Evolutionary conservation across 441 rosid genomes (phyloP).

Genomic region (Syzygium syzygioides): DNA sequence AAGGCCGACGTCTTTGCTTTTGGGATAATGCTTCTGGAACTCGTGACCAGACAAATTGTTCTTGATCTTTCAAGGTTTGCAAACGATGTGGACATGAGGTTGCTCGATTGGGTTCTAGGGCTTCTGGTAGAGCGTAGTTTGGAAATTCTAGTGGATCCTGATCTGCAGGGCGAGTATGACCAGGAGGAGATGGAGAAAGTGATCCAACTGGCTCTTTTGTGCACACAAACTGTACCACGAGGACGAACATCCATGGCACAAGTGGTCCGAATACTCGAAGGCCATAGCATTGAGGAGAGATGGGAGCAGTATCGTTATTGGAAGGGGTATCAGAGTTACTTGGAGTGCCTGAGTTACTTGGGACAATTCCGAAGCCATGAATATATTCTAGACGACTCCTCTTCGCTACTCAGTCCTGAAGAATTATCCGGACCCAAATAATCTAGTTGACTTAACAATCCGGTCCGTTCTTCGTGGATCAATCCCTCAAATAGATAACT

Average conservation of each 20-base stretch:
- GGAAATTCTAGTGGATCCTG: slow-evolving; percentile 13
- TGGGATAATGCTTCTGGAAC: slow-evolving; percentile 64
- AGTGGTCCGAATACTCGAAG: slow-evolving; percentile 22
- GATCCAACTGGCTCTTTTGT: slow-evolving; percentile 17
- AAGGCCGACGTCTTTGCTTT: slow-evolving; percentile 70
- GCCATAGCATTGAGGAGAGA: slow-evolving; percentile 11
- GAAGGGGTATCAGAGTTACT: neutral
- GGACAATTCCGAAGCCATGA: neutral
- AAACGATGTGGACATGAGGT: slow-evolving; percentile 48
- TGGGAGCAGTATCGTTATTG: slow-evolving; percentile 14
- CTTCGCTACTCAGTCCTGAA: neutral
- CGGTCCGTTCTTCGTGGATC: neutral
- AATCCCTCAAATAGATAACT: neutral
- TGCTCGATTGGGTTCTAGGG: slow-evolving; percentile 43
- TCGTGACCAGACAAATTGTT: slow-evolving; percentile 64
- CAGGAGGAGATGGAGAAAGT: slow-evolving; percentile 14
- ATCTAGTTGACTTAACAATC: neutral
- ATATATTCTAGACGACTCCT: neutral
- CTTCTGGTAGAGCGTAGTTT: slow-evolving; percentile 1
- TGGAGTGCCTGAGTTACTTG: neutral
- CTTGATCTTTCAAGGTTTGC: slow-evolving; percentile 56
- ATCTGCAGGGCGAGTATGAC: slow-evolving; percentile 4
- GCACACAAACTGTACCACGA: slow-evolving; percentile 5
- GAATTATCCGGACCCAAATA: neutral
- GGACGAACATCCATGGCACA: slow-evolving; percentile 15